Evolutionary conservation across 2,329 filamentous ascomycete genomes (phyloP).

Genomic region (Claviceps fusiformis): DNA sequence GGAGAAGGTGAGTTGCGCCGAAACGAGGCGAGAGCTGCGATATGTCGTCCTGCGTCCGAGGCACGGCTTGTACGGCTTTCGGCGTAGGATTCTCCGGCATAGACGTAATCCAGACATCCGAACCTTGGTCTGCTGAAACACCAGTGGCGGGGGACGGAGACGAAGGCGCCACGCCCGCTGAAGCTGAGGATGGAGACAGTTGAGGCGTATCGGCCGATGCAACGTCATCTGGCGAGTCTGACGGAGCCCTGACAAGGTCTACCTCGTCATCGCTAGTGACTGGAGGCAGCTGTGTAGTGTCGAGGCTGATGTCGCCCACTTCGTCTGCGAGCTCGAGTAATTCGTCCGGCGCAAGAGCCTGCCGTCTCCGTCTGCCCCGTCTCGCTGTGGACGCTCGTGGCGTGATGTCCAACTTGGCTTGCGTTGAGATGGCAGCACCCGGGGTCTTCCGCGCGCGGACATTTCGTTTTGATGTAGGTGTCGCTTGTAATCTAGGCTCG

Average conservation of each 20-base stretch:
- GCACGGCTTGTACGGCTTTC: slow-evolving; percentile 13
- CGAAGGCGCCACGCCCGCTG: slow-evolving; percentile 1
- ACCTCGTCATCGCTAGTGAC: slow-evolving; percentile 15
- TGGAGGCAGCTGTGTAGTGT: slow-evolving; percentile 6
- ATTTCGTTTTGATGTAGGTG: slow-evolving; percentile 18
- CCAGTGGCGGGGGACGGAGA: slow-evolving; percentile 5
- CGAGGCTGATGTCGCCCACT: slow-evolving; percentile 8
- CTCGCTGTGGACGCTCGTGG: slow-evolving; percentile 7
- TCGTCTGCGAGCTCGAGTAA: slow-evolving; percentile 14
- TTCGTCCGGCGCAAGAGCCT: slow-evolving; percentile 15
- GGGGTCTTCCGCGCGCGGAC: slow-evolving; percentile 17
- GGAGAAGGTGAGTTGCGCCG: background rate
- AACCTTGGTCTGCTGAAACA: slow-evolving; percentile 14
- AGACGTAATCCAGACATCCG: slow-evolving; percentile 33
- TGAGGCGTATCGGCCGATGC: background rate
- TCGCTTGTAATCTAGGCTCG: slow-evolving; percentile 14
- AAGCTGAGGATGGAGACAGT: background rate
- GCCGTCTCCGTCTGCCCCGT: slow-evolving; percentile 10
- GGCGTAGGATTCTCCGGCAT: slow-evolving; percentile 26
- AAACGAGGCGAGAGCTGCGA: slow-evolving; percentile 7
- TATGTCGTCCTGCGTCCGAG: background rate
- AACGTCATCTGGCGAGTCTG: slow-evolving; percentile 5
- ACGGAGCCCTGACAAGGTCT: slow-evolving; percentile 16
- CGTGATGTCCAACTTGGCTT: slow-evolving; percentile 10
- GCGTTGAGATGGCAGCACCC: slow-evolving; percentile 9